Percentiles rank a stretch among this genome's conserved stretches.
These are phyloP conservation scores for Coccomyxa sp. DNA, from an alignment of 139 green algal genomes.

Conservation along the genomic window DNA sequence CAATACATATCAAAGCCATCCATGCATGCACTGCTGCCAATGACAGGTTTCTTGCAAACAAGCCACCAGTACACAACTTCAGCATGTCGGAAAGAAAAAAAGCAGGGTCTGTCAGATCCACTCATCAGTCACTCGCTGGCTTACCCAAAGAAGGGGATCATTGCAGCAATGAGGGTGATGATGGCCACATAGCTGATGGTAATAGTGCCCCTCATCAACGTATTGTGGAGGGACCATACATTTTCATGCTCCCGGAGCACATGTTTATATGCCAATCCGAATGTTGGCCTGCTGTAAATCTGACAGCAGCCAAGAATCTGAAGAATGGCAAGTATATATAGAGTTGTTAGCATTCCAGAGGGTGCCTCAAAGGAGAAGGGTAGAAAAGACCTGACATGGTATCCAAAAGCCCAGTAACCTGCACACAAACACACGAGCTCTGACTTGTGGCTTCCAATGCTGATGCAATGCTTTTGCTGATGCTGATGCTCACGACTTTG, in stretches of 20 bases:
- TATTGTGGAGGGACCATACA: slow-evolving; percentile 17
- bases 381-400: slow-evolving; percentile 25
- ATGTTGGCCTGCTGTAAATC: slow-evolving; percentile 34
- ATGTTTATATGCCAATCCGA: slow-evolving; percentile 10
- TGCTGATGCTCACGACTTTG: too few relatives aligned
- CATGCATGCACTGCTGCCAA: too few relatives aligned
- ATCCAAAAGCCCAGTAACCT: slow-evolving; percentile 42
- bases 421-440: neutral
- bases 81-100: too few relatives aligned
- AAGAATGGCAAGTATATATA: slow-evolving; percentile 32
- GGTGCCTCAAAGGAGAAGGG: slow-evolving; percentile 19
- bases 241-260: neutral
- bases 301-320: slow-evolving; percentile 46
- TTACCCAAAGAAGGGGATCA: slow-evolving; percentile 24
- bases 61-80: too few relatives aligned
- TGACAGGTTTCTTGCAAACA: too few relatives aligned
- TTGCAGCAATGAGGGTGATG: slow-evolving; percentile 21
- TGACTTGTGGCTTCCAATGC: too few relatives aligned
- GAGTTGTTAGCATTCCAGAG: slow-evolving; percentile 19
- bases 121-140: neutral
- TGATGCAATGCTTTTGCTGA: too few relatives aligned
- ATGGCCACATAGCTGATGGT: slow-evolving; percentile 25
- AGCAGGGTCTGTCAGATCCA: too few relatives aligned
- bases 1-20: too few relatives aligned
- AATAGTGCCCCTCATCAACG: slow-evolving; percentile 10